Conservation (phyloP, 179 eudicot species). For the Nepenthes alata region DNA sequence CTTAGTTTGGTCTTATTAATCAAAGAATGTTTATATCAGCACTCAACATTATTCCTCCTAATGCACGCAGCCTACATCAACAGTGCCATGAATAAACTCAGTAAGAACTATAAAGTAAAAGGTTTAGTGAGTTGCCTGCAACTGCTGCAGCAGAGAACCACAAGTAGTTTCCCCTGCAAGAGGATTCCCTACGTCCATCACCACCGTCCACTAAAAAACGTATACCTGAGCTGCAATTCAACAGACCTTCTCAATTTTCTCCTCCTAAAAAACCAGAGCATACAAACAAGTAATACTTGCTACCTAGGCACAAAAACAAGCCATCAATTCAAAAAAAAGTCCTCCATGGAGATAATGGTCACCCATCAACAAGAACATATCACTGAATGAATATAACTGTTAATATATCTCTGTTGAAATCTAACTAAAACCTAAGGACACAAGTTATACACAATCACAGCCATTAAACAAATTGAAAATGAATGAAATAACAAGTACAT, state of each 20-base stretch:
- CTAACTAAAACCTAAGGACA: too few relatives aligned
- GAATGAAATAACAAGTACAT: too few relatives aligned
- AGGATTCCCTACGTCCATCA: constrained; percentile 44
- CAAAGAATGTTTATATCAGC: not conserved
- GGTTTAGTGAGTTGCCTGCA: constrained; percentile 45
- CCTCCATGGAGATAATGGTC: too few relatives aligned
- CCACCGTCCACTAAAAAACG: constrained; percentile 30
- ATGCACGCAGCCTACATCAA: too few relatives aligned
- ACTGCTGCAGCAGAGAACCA: constrained; percentile 60
- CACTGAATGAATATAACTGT: too few relatives aligned
- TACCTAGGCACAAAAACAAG: not conserved
- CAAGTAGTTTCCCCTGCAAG: constrained; percentile 55
- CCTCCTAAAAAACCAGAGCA: not conserved
- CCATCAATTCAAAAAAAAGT: too few relatives aligned
- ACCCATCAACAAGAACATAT: too few relatives aligned
- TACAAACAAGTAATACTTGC: not conserved
- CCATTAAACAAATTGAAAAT: too few relatives aligned
- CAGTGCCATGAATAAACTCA: not conserved
- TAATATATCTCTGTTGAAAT: too few relatives aligned
- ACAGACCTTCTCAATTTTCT: constrained; percentile 2
- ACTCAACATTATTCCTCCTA: not conserved
- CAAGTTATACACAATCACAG: too few relatives aligned
- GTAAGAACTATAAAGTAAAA: not conserved
- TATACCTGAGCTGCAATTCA: not conserved
- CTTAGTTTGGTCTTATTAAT: not conserved